Base-by-base conservation (phyloP, 495 filamentous ascomycete genomes). In the Symbiotaphrina buchneri region DNA sequence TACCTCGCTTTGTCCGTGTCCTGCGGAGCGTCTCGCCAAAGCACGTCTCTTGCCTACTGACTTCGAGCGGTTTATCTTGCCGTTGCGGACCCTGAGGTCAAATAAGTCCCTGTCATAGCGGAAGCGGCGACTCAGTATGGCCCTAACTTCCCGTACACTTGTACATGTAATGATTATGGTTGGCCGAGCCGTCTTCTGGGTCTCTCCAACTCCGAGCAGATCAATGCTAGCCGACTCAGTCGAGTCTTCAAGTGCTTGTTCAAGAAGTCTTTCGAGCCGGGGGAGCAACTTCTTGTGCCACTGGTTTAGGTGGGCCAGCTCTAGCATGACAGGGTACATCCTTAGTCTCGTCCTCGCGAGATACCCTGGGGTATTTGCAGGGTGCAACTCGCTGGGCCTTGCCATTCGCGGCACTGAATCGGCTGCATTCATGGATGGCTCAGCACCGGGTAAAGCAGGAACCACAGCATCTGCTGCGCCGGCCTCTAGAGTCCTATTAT, bases 151-250 rank as follows among this genome's bases (percentile, higher is more conserved):
- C 3, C 36, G 33, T 7, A 43, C 46, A 25, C 51, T 57, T 15
- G 36, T 45, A 41, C 58, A 61, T 10, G 47, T 55, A n/a, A 61
- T 41, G 17, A 61, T 41, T 18, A 58, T 55, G 1, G 58, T 61
- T 11, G 54, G 58, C 3, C 43, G 40, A 5, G 58, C 53, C 10
- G 32, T 46, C 6, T 44, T 39, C 22, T 39, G 41, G 4, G 49
- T 51, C 25, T 48, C 46, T 10, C 57, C 57, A 21, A 58, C 43
- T n/a, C 46, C 47, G 5, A 57, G 41, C 2, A 61, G 47, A 21
- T 51, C 49, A 14, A 61, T 52, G 19, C 43, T 51, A 17, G 47
- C 37, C 1, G 54, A 52, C 34, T 61, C 55, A 0, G 38, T 40
- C 4, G 50, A 47, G 32, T 49, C 46, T 34, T 45, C 41, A 16